A percentile compares a stretch with the other conserved stretches of the same genome.
phyloP scores from a whole-genome alignment of 805 yeast genomes.

The Torulaspora indica region DNA sequence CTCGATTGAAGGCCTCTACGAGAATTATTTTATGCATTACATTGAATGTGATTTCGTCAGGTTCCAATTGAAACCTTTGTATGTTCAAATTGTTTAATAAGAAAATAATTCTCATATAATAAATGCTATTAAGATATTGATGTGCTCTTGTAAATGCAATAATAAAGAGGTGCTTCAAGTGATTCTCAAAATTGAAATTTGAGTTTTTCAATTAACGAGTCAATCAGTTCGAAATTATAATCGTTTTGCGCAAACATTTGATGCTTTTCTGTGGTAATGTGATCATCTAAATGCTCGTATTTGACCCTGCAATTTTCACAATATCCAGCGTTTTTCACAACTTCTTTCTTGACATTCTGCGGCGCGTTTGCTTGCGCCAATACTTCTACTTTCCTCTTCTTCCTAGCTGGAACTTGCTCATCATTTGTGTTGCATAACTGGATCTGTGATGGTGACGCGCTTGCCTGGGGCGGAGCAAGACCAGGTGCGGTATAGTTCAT shows the following conservation, averaged over 20 bases:
- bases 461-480: slow-evolving; percentile 1
- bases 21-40: slow-evolving; percentile 21
- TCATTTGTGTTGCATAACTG: slow-evolving; percentile 2
- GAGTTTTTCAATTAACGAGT: slow-evolving; percentile 53
- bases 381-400: slow-evolving; percentile 12
- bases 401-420: slow-evolving; percentile 2
- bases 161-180: not conserved
- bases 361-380: slow-evolving; percentile 10
- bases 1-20: slow-evolving; percentile 20
- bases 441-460: too few relatives aligned
- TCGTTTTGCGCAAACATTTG: slow-evolving; percentile 70
- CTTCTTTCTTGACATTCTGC: slow-evolving; percentile 12
- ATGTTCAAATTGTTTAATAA: slow-evolving; percentile 2
- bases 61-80: slow-evolving; percentile 5
- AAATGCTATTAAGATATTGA: slow-evolving; percentile 1
- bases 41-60: slow-evolving; percentile 12
- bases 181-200: slow-evolving; percentile 25
- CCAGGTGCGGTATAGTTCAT: slow-evolving; percentile 2
- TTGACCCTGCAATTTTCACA: slow-evolving; percentile 91
- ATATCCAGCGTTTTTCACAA: slow-evolving; percentile 56
- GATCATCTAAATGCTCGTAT: slow-evolving; percentile 75
- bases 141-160: slow-evolving; percentile 3
- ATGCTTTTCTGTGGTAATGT: slow-evolving; percentile 64
- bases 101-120: not conserved
- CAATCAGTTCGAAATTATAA: slow-evolving; percentile 70